Percentiles rank a stretch among this genome's conserved stretches.
These are phyloP conservation scores for Neckera pumila DNA, from an alignment of 225 moss, liverwort and hornwort species.

Conservation along the genomic window DNA sequence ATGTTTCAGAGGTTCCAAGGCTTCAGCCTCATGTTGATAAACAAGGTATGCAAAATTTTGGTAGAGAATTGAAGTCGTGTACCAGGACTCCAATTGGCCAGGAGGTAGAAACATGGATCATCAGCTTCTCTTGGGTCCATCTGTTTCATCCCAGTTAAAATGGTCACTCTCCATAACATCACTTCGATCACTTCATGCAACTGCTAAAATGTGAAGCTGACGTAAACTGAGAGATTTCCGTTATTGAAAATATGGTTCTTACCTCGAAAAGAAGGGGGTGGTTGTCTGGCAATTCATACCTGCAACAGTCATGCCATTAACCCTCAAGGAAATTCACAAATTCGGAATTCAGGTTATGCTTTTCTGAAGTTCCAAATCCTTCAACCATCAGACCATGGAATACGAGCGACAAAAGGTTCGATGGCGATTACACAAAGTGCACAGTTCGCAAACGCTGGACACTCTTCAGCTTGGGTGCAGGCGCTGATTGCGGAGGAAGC, in stretches of 20 bases:
- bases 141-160: slow-evolving; percentile 26
- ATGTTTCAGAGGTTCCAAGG: not conserved
- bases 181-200: not conserved
- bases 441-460: slow-evolving; percentile 45
- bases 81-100: slow-evolving; percentile 89
- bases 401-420: not conserved
- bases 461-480: slow-evolving; percentile 43
- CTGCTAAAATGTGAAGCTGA: not conserved
- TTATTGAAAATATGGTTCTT: not conserved
- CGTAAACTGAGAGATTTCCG: not conserved
- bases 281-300: slow-evolving; percentile 57
- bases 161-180: not conserved
- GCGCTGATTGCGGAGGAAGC: slow-evolving; percentile 40
- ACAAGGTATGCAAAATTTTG: not conserved
- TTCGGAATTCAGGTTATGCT: not conserved
- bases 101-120: slow-evolving; percentile 76
- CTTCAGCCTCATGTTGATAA: not conserved
- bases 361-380: not conserved
- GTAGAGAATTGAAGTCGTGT: not conserved
- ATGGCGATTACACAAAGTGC: slow-evolving; percentile 44
- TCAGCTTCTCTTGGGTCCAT: slow-evolving; percentile 62
- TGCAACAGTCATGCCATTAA: slow-evolving; percentile 11
- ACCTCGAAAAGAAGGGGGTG: slow-evolving; percentile 57
- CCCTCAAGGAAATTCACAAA: not conserved
- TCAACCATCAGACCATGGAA: not conserved